Evolutionary conservation across 345 rosid genomes (phyloP).

Genomic region (Arabidopsis suecica): DNA sequence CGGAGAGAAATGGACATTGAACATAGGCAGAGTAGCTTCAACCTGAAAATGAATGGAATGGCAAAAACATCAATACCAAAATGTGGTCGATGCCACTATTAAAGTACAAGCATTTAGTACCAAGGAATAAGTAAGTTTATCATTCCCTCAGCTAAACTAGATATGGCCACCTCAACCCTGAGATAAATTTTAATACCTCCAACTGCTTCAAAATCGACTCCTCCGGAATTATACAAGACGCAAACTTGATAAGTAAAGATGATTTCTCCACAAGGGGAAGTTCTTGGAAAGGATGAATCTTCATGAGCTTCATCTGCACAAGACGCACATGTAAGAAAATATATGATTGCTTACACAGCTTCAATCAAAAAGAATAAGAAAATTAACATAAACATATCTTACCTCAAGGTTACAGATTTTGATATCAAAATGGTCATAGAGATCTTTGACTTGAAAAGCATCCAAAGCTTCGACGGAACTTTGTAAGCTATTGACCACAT

Average conservation of each 20-base stretch:
- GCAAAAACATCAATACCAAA: slow-evolving; percentile 28
- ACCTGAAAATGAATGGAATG: slow-evolving; percentile 61
- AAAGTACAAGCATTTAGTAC: slow-evolving; percentile 6
- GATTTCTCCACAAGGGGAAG: slow-evolving; percentile 63
- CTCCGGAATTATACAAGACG: slow-evolving; percentile 66
- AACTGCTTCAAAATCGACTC: slow-evolving; percentile 67
- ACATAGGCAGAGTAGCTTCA: slow-evolving; percentile 47
- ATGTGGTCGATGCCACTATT: slow-evolving; percentile 9
- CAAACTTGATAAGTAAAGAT: slow-evolving; percentile 53
- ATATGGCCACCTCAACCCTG: slow-evolving; percentile 23
- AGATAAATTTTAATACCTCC: slow-evolving; percentile 63
- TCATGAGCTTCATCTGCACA: slow-evolving; percentile 63
- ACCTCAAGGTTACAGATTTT: slow-evolving; percentile 68
- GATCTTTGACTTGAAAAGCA: slow-evolving; percentile 54
- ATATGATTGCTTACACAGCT: slow-evolving; percentile 25
- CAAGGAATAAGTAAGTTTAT: slow-evolving; percentile 1
- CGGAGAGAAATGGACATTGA: slow-evolving; percentile 62
- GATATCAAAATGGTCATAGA: slow-evolving; percentile 66
- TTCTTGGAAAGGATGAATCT: slow-evolving; percentile 48
- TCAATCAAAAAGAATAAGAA: slow-evolving; percentile 7
- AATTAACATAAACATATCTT: slow-evolving; percentile 19
- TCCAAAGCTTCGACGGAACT: slow-evolving; percentile 42
- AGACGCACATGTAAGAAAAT: slow-evolving; percentile 34
- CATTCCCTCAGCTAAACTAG: slow-evolving; percentile 32
- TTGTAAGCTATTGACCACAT: slow-evolving; percentile 45